A percentile compares a stretch with the other conserved stretches of the same genome.
phyloP scores from a whole-genome alignment of 176 grass and related monocot genomes.

The Aegilops longissima region DNA sequence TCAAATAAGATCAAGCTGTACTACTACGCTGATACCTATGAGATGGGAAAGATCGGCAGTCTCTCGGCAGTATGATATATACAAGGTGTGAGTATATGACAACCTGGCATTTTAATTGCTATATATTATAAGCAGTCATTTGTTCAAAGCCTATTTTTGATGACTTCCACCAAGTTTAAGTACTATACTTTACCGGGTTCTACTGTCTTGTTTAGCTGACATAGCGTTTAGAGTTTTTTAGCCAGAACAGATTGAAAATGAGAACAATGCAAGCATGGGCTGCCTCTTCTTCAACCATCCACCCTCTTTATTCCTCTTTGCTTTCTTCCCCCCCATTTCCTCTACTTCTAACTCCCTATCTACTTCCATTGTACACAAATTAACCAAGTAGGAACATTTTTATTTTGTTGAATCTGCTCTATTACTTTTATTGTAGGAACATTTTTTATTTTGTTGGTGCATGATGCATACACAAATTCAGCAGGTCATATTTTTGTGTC shows the following conservation, averaged over 20 bases:
- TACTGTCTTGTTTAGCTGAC: slow-evolving; percentile 15
- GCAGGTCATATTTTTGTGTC: neutral
- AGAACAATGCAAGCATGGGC: no score
- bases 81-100: slow-evolving; percentile 19
- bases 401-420: neutral
- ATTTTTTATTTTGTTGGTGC: neutral
- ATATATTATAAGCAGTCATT: neutral
- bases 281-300: no score
- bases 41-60: slow-evolving; percentile 85
- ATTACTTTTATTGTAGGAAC: neutral
- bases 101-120: slow-evolving; percentile 12
- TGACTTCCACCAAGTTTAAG: neutral
- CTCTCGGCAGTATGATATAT: slow-evolving; percentile 66
- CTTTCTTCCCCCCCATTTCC: no score
- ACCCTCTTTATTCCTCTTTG: no score
- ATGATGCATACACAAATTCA: neutral
- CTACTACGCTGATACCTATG: slow-evolving; percentile 88
- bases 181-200: slow-evolving; percentile 6
- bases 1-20: slow-evolving; percentile 91
- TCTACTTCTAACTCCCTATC: no score
- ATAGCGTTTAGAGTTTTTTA: neutral
- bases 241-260: neutral
- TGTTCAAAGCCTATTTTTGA: slow-evolving; percentile 4
- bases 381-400: neutral
- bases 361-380: neutral